phyloP scores from a whole-genome alignment of 1,284 basidiomycete genomes.

The Tylopilus sp. region DNA sequence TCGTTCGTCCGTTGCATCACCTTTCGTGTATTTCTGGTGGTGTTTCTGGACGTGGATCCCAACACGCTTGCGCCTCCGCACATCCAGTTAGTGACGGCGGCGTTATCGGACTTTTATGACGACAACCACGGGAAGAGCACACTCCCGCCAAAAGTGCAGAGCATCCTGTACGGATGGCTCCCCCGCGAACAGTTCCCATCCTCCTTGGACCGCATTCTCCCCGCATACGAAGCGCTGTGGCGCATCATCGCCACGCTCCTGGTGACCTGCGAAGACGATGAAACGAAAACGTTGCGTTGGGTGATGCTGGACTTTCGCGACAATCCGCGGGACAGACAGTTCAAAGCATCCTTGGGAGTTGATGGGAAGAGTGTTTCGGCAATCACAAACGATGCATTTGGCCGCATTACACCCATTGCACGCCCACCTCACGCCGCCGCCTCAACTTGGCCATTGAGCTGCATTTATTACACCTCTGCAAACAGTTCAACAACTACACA shows the following conservation, averaged over 20 bases:
- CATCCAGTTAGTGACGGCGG: constrained; percentile 43
- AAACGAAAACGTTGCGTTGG: constrained; percentile 34
- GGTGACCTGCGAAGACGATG: constrained; percentile 37
- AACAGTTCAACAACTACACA: constrained; percentile 34
- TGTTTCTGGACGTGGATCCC: constrained; percentile 49
- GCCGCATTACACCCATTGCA: constrained; percentile 54
- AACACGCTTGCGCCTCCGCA: constrained; percentile 42
- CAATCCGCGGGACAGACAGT: constrained; percentile 47
- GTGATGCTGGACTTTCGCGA: constrained; percentile 50
- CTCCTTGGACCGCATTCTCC: constrained; percentile 60
- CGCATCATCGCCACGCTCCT: constrained; percentile 58
- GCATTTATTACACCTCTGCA: constrained; percentile 22
- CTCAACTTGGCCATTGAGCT: constrained; percentile 29
- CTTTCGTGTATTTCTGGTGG: constrained; percentile 51
- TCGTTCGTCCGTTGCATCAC: constrained; percentile 52
- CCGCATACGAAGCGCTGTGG: constrained; percentile 67
- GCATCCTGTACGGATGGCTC: constrained; percentile 49
- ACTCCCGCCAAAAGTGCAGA: constrained; percentile 33
- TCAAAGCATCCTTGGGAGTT: constrained; percentile 30
- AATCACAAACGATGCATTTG: constrained; percentile 54
- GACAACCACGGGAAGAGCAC: constrained; percentile 22
- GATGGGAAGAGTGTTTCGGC: constrained; percentile 46
- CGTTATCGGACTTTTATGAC: constrained; percentile 53
- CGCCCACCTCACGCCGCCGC: constrained; percentile 46
- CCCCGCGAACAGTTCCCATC: constrained; percentile 44